phyloP scores from a whole-genome alignment of 768 basidiomycete genomes.

The Chalciporus piperatus region DNA sequence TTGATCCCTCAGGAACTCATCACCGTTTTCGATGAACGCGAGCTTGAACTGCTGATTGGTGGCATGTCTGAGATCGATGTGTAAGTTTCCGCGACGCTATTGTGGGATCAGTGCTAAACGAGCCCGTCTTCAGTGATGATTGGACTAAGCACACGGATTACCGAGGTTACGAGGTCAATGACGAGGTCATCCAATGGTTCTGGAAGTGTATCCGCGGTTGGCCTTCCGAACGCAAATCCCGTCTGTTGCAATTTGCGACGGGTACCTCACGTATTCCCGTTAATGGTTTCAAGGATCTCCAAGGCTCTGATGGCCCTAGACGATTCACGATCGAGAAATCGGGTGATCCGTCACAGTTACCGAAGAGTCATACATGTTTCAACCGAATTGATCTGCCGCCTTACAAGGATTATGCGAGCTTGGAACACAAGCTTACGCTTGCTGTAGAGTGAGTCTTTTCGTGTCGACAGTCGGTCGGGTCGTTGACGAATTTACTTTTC shows the following conservation, averaged over 20 bases:
- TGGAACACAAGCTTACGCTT: conserved; percentile 93
- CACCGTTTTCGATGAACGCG: conserved; percentile 98
- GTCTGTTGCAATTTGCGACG: conserved; percentile 93
- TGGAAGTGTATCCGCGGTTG: conserved; percentile 98
- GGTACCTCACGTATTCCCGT: conserved; percentile 97
- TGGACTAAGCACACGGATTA: conserved; percentile 99
- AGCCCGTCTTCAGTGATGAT: conserved; percentile 61
- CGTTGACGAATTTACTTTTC: conserved; percentile 15
- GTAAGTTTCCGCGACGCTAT: conserved; percentile 43
- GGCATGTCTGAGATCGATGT: conserved; percentile 99
- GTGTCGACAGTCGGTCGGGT: conserved; percentile 4
- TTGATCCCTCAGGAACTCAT: conserved; percentile 96
- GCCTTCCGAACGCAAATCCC: conserved; percentile 98
- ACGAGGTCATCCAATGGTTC: conserved; percentile 99
- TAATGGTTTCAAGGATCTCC: conserved; percentile 97
- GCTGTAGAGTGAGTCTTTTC: conserved; percentile 78
- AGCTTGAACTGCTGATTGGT: conserved; percentile 94
- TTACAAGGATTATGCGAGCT: conserved; percentile 90
- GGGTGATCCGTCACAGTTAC: conserved; percentile 93
- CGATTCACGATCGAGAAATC: conserved; percentile 99
- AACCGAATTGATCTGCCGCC: conserved; percentile 96
- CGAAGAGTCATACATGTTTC: conserved; percentile 97
- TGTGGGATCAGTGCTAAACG: background rate
- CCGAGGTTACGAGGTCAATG: conserved; percentile 91
- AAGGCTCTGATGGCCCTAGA: conserved; percentile 95